Percentiles rank a stretch among this genome's conserved stretches.
Evolutionary conservation across 495 filamentous ascomycete genomes (phyloP).

Genomic region (Terfezia boudieri): DNA sequence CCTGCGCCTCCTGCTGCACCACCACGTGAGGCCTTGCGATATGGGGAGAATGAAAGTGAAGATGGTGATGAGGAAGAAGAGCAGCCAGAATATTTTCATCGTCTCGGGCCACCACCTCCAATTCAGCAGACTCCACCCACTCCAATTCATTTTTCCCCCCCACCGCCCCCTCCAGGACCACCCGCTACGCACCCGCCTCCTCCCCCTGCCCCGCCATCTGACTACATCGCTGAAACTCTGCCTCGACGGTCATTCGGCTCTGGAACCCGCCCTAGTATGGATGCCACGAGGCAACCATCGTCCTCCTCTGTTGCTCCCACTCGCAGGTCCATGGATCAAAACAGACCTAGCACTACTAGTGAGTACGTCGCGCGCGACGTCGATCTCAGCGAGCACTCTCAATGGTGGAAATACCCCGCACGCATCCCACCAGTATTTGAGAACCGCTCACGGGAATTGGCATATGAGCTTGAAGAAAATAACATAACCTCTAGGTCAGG

Average conservation of each 20-base stretch:
- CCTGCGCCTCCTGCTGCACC: constrained; percentile 22
- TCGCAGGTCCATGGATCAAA: constrained; percentile 34
- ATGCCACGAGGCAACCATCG: constrained; percentile 30
- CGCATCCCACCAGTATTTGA: constrained; percentile 61
- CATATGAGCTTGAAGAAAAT: constrained; percentile 64
- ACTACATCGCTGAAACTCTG: background rate
- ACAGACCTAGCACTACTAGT: constrained; percentile 17
- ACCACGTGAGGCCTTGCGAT: constrained; percentile 17
- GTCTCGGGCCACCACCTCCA: constrained; percentile 5
- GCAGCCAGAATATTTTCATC: constrained; percentile 38
- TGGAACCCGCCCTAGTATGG: constrained; percentile 34
- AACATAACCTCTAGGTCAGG: constrained; percentile 42
- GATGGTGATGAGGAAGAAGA: constrained; percentile 48
- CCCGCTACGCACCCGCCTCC: constrained; percentile 7
- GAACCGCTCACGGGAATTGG: constrained; percentile 49
- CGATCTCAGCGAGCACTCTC: constrained; percentile 44
- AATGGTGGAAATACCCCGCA: constrained; percentile 67
- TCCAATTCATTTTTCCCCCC: constrained; percentile 1
- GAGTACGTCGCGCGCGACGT: constrained; percentile 71
- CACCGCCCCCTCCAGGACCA: background rate
- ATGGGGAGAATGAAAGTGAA: constrained; percentile 24
- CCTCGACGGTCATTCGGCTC: constrained; percentile 3
- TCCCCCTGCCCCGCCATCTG: constrained; percentile 10
- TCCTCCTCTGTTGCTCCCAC: background rate
- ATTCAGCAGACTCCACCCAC: constrained; percentile 7